Evolutionary conservation across 176 grass and related monocot species (phyloP), one percentile per base, ranked within the genome.

Genomic region (Leersia perrieri): DNA sequence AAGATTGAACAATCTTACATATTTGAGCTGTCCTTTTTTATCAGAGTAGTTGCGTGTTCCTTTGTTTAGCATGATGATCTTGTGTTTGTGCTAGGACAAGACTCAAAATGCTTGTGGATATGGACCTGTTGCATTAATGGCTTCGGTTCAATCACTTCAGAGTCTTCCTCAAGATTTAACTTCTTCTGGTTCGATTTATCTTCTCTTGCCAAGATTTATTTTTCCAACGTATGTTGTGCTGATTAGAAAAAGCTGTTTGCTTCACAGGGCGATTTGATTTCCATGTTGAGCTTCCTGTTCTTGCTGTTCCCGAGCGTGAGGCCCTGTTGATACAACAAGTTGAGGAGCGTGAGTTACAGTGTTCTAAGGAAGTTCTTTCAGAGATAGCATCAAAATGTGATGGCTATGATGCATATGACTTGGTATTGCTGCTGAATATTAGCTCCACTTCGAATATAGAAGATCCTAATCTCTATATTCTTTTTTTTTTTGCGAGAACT

Each of bases 361-460:
- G 92, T 87, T 89, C 88, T 60, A 86, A 93, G 34, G 92, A 98
- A 87, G 32, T 98, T 83, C 66, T 98, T 42, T 91, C 81, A 80
- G 86, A 94, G 70, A 83, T 90, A 81, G 92, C 95, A 66, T 80
- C 88, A 65, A 94, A 94, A 91, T 98, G 95, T 58, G 95, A 98
- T 80, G 92, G 92, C 69, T 98, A 98, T 47, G 92, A 98, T 94
- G 95, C 95, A 40, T 92, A 98, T 86, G 92, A 98, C 88, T 87
- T 98, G 92, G 92, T 94, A 91, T 63, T 86, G 33, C 71, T 79
- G 27, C 75, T 26, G 20, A 20, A 47, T 82, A 33, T 63, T 10
- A 13, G 77, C 66, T n/a, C n/a, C n/a, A n/a, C n/a, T n/a, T n/a
- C n/a, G n/a, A n/a, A n/a, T n/a, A n/a, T n/a, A n/a, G n/a, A n/a